Base-by-base conservation (phyloP, 441 rosid genomes). In the Adansonia gregorii region DNA sequence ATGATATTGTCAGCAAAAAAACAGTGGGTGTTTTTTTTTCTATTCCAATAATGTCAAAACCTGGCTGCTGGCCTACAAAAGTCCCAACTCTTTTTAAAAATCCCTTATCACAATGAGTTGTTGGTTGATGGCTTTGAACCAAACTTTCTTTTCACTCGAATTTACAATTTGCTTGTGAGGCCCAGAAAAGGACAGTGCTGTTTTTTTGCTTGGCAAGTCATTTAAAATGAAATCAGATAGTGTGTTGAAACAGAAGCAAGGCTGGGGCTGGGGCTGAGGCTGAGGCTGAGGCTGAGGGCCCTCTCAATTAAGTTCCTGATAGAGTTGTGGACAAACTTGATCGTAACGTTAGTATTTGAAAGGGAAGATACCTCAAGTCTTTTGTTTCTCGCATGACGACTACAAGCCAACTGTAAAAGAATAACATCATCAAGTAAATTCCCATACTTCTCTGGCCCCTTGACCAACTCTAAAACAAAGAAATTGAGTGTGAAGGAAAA, bases 1-100 rank as follows among this genome's bases (percentile, higher is more conserved):
- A 49, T 49, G 59, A 4, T 12, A 24, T 49, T 24, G 73, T 69
- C 73, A 69, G 59, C 39, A 6, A 69, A 69, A 69, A 0, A 27
- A 48, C 55, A 46, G 17, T 1, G 39, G 39, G 39, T 35, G 39
- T 0, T 24, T 35, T 4, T 60, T 60, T 60, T 22, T 22, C 65
- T 4, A 59, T 12, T 20, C n/a, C 20, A 15, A 3, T 64, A 35
- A 15, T 64, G 20, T 35, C 20, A 69, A 48, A 68, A 43, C 73
- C 73, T 24, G 43, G 59, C 19, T 56, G 52, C 59, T 54, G 54
- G 75, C 64, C 75, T 27, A 3, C 63, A 31, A 72, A 72, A 54
- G 15, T 24, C 73, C 73, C 73, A 69, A 69, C 73, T 49, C 73
- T 69, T 45, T 24, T 69, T 69, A 12, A 24, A 69, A 48, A 11